Base-by-base conservation (phyloP, 305 asterid genomes). In the Fraxinus dipetala region DNA sequence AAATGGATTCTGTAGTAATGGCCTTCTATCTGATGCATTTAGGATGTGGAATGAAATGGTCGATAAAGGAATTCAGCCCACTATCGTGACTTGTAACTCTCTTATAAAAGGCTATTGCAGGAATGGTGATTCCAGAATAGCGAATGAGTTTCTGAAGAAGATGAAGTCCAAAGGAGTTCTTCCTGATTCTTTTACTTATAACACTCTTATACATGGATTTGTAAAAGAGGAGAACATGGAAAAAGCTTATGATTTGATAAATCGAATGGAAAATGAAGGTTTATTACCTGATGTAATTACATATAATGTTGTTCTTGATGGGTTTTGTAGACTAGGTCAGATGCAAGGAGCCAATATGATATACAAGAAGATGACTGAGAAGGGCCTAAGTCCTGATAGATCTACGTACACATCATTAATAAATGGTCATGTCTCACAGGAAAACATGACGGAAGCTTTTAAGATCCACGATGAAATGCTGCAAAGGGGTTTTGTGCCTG, bases 101-200 rank as follows among this genome's bases (percentile, higher is more conserved):
- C 89, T 93, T 51, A 67, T 93, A 11, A 93, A 92, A 86, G 97
- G 97, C 45, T 89, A 90, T 80, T 92, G 97, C 86, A 88, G 95
- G 85, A 76, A 85, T 36, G 92, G 91, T 32, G 88, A 91, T 75
- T 82, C 83, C 0, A 78, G 18, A 40, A 91, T 88, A 88, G 98
- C 92, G 5, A 28, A 81, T 51, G 87, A 84, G 72, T 93, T 92
- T 88, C 79, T 93, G 82, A 74, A 84, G 80, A 88, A 84, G 84
- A 91, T 93, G 92, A 88, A 80, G 35, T 77, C 82, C 18, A 84
- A 85, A 85, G 92, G 90, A 28, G 78, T 91, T 22, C 70, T 18
- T 85, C 93, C 97, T 4, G 93, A 93, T 80, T 76, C 77, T 48
- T 30, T 90, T 77, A 90, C 91, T 10, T 93, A 87, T 31, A 91